A percentile compares a stretch with the other conserved stretches of the same genome.
These are phyloP conservation scores for Myxozyma vanderwaltii DNA, from an alignment of 805 yeast genomes.

Conservation along the genomic window DNA sequence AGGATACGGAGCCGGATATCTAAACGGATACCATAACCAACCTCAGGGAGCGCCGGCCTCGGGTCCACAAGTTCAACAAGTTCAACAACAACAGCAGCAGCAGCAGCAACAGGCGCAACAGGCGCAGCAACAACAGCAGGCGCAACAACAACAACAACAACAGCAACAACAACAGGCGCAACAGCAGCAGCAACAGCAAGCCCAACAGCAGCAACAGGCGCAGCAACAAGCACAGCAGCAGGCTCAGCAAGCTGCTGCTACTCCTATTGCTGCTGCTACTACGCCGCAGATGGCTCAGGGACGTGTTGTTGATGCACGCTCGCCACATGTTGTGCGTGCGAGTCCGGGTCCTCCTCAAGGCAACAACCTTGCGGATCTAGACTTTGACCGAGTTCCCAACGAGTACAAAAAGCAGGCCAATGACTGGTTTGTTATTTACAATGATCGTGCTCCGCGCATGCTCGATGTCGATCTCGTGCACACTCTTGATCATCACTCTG, in stretches of 20 bases:
- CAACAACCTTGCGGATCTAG: conserved; percentile 59
- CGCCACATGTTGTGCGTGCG: conserved; percentile 30
- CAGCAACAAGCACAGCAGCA: conserved; percentile 11
- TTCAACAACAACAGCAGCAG: conserved; percentile 12
- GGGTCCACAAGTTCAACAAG: neutral
- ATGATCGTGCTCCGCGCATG: conserved; percentile 75
- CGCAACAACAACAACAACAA: conserved; percentile 11
- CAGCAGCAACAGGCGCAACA: neutral
- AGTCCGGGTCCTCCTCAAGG: conserved; percentile 37
- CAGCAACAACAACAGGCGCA: conserved; percentile 15
- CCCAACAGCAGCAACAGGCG: conserved; percentile 1
- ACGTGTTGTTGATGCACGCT: conserved; percentile 20
- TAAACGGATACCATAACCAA: conserved; percentile 32
- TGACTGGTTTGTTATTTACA: conserved; percentile 86
- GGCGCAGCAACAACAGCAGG: neutral
- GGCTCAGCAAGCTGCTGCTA: conserved; percentile 3
- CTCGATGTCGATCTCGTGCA: conserved; percentile 87
- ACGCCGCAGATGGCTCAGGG: conserved; percentile 26
- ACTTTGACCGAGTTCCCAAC: conserved; percentile 72
- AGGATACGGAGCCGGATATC: conserved; percentile 29
- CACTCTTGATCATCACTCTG: conserved; percentile 88
- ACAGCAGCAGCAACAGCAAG: neutral
- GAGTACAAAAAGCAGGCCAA: conserved; percentile 77
- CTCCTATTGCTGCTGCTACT: conserved; percentile 31
- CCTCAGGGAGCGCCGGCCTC: conserved; percentile 9